Evolutionary conservation across 2,329 filamentous ascomycete genomes (phyloP), one percentile per base, ranked within the genome.

Genomic region (Arthrinium puccinioides): DNA sequence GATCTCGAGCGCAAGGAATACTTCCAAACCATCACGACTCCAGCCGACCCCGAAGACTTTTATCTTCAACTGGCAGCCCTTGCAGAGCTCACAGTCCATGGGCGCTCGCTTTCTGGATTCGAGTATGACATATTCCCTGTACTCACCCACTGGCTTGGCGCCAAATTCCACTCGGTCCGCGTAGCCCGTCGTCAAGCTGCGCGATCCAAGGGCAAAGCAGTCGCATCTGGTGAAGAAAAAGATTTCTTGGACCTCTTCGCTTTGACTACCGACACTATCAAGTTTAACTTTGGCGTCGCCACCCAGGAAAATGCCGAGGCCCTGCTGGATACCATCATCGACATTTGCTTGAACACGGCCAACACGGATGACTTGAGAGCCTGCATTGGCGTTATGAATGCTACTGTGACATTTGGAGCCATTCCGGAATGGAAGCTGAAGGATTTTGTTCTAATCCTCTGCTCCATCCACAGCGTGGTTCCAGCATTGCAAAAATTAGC

Each of bases 271-370:
- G 77, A 84, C 44, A 69, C 86, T 37, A 77, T 85, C 62, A 87
- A 85, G 53, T 88, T 85, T 65, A 86, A 82, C 54, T 83, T 79
- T 55, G 82, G 80, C 46, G 70, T 78, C 21, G 77, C 82, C 18
- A 72, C 73, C 44, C 79, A 84, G 44, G 60, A 69, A 21, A 74
- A 81, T 31, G 67, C 84, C 15, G 70, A 70, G 36, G 64, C 66
- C 4, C 60, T 88, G 37, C 74, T 89, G 39, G 69, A 76, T 39
- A 70, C 70, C 10, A 61, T 85, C 8, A 66, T 87, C 31, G 60
- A 67, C 37, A 84, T 88, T 31, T 87, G 82, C 58, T 72, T 78
- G 56, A 76, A 72, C 47, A 87, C 84, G 1, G 79, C 70, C 34
- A 66, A 72, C 21, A 67, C 77, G 33, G 69, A 73, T 20, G 84